phyloP scores from a whole-genome alignment of 371 early-diverging fungal species.

The Rhizomucor miehei region DNA sequence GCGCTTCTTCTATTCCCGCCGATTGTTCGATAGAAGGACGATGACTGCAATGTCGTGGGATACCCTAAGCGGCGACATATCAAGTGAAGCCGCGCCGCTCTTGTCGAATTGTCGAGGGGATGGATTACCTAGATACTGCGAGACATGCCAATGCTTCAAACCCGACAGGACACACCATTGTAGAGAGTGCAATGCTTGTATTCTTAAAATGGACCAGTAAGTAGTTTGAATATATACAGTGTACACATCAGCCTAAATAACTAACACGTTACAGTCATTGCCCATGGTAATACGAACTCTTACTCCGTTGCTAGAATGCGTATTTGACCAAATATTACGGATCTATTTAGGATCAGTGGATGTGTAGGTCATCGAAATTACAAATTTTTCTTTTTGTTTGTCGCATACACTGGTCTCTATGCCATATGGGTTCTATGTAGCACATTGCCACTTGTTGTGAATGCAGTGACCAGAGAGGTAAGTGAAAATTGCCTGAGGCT shows the following conservation, averaged over 20 bases:
- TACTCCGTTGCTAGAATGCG: too few relatives aligned
- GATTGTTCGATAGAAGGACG: constrained; percentile 19
- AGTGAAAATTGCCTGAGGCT: constrained; percentile 1
- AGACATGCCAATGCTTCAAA: constrained; percentile 51
- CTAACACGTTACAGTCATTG: too few relatives aligned
- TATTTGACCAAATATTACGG: constrained; percentile 16
- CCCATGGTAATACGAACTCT: too few relatives aligned
- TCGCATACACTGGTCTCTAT: constrained; percentile 42
- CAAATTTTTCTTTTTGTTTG: constrained; percentile 49
- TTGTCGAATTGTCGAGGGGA: constrained; percentile 27
- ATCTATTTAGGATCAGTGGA: constrained; percentile 55
- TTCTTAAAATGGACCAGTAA: constrained; percentile 66
- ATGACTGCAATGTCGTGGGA: constrained; percentile 8
- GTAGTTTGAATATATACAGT: constrained; percentile 12
- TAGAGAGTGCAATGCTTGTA: constrained; percentile 58
- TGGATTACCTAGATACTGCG: constrained; percentile 53
- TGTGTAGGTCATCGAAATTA: constrained; percentile 61
- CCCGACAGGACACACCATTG: constrained; percentile 65
- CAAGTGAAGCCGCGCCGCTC: constrained; percentile 32
- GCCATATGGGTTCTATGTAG: constrained; percentile 44
- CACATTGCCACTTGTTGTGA: constrained; percentile 32
- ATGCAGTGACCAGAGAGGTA: constrained; percentile 36
- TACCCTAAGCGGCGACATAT: constrained; percentile 11
- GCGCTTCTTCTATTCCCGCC: constrained; percentile 29
- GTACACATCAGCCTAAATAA: too few relatives aligned